Evolutionary conservation across 495 filamentous ascomycete genomes (phyloP), one percentile per base, ranked within the genome.

Genomic region (Neurospora sp.): DNA sequence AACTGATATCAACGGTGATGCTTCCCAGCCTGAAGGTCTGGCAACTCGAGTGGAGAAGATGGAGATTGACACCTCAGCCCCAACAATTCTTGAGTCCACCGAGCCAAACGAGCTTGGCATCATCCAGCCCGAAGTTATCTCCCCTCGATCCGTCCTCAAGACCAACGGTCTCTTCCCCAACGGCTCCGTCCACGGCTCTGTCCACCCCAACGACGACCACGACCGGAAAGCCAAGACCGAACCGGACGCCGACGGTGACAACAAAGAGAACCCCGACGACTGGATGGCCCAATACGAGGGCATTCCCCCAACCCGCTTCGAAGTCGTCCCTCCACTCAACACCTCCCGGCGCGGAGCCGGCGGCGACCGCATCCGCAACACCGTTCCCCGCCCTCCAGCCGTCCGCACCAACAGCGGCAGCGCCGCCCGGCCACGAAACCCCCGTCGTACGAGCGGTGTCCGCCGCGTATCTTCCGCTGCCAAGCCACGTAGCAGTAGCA

Each of bases 271-370:
- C 14, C 37, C 73, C 10, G 75, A 78, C 16, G 76, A 75, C 62
- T 87, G 85, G 85, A 79, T 74, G 27, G 74, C 76, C 27, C 75
- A 79, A 20, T 86, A 86, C 73, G 79, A 79, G 6, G 83, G 85
- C 46, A 94, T 97, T 69, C 93, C 94, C 0, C 87, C 92, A 2
- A 90, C 87, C 40, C 87, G 94, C 73, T 97, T 96, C 80, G 92
- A 96, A 77, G 89, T 97, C 69, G 95, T 92, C 77, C 94, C 94
- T 44, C 91, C 92, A 4, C 84, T 94, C 31, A 80, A 78, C 35
- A 78, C 82, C 35, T 72, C 81, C 73, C 72, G 82, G 35, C 72
- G 81, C 27, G 69, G 71, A 14, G 80, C 79, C 46, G 74, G 79
- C 16, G 69, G 69, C 37, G 80, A 80, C 46, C 75, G 79, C 16